Conservation (phyloP, 345 rosid genomes). For the Eutrema japonicum region DNA sequence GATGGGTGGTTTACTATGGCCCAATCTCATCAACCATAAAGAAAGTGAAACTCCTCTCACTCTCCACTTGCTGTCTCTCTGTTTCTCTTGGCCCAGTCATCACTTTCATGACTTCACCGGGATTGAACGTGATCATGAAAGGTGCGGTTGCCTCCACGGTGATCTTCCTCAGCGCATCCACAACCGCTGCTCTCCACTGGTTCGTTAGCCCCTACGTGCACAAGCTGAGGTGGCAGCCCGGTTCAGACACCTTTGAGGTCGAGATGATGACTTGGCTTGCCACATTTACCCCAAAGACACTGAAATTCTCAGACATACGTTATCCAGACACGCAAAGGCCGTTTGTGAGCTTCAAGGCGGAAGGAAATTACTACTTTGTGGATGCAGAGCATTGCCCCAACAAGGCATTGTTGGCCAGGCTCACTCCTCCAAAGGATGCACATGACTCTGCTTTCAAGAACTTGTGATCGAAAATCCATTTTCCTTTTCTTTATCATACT, state of each 20-base stretch:
- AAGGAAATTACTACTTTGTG: constrained; percentile 70
- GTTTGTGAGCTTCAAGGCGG: constrained; percentile 82
- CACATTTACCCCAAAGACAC: constrained; percentile 58
- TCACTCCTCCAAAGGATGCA: constrained; percentile 65
- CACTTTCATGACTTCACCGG: constrained; percentile 91
- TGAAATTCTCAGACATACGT: constrained; percentile 80
- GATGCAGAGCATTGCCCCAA: constrained; percentile 83
- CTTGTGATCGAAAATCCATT: constrained; percentile 43
- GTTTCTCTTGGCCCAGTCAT: constrained; percentile 90
- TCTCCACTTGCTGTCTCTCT: constrained; percentile 95
- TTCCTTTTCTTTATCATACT: not conserved
- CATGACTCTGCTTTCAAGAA: constrained; percentile 88
- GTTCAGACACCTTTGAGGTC: constrained; percentile 83
- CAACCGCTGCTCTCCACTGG: constrained; percentile 86
- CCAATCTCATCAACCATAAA: constrained; percentile 86
- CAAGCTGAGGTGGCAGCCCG: constrained; percentile 93
- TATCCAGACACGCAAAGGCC: constrained; percentile 83
- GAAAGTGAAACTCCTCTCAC: constrained; percentile 92
- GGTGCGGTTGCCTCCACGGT: constrained; percentile 90
- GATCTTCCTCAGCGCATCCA: constrained; percentile 82
- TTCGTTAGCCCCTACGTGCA: constrained; percentile 91
- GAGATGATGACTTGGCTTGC: constrained; percentile 97
- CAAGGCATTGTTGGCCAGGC: constrained; percentile 86
- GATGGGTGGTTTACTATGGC: constrained; percentile 66
- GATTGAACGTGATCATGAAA: constrained; percentile 78